phyloP scores from a whole-genome alignment of 441 rosid species.

The Geranium incanum region DNA sequence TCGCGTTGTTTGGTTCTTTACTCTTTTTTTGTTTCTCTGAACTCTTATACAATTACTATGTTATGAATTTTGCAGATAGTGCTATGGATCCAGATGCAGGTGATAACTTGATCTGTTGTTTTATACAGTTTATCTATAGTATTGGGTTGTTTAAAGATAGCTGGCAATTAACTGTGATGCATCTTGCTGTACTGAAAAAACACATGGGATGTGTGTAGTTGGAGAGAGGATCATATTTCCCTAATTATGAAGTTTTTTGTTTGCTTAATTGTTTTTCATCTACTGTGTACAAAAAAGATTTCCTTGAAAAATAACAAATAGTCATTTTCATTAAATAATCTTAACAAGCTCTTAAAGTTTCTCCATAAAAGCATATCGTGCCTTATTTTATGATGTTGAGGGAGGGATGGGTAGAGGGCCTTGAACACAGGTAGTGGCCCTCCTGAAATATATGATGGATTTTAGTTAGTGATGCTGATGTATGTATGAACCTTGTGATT shows the following conservation, averaged over 20 bases:
- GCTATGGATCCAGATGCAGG: constrained; percentile 77
- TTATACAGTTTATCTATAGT: neutral
- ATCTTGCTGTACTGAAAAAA: neutral
- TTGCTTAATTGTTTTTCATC: constrained; percentile 1
- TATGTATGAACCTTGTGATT: neutral
- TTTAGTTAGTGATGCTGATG: neutral
- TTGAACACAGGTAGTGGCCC: neutral
- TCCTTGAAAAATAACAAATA: neutral
- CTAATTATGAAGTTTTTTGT: neutral
- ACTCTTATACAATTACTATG: constrained; percentile 24
- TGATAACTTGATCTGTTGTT: constrained; percentile 21
- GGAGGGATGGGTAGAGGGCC: neutral
- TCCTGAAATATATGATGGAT: neutral
- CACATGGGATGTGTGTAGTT: neutral
- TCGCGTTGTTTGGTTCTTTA: constrained; percentile 8
- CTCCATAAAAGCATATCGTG: neutral
- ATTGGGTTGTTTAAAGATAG: constrained; percentile 10
- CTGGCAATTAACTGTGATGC: neutral
- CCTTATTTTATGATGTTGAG: neutral
- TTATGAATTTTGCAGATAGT: constrained; percentile 40
- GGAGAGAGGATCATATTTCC: neutral
- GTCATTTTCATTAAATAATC: neutral
- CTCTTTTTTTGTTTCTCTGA: constrained; percentile 8
- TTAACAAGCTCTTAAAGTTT: neutral
- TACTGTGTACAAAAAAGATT: neutral